Evolutionary conservation across 257 asterid genomes (phyloP).

Genomic region (Verbascum thapsus): DNA sequence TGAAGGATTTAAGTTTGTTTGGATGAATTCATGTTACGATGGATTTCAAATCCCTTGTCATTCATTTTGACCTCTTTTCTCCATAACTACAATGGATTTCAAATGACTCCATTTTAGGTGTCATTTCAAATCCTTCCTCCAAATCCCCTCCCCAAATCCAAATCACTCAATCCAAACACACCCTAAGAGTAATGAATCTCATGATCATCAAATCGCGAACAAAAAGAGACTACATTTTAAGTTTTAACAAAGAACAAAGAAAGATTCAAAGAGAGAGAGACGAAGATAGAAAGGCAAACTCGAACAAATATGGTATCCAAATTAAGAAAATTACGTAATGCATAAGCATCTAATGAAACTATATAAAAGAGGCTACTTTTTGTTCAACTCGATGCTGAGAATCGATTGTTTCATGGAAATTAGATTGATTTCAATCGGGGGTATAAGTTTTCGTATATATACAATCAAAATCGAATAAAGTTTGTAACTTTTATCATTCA

Average conservation of each 20-base stretch:
- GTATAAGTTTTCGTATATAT: no score
- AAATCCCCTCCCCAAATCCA: no score
- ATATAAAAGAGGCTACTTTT: neutral
- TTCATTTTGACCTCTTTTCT: no score
- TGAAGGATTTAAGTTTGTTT: no score
- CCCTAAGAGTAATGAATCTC: slow-evolving; percentile 19
- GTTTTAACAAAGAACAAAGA: no score
- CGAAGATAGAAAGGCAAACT: neutral
- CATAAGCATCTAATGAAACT: slow-evolving; percentile 19
- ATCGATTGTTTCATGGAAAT: slow-evolving; percentile 14
- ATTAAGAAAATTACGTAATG: slow-evolving; percentile 4
- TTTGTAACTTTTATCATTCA: neutral
- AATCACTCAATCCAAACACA: no score
- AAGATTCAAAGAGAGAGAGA: slow-evolving; percentile 1
- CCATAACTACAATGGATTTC: no score
- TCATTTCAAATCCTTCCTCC: no score
- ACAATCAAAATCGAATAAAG: slow-evolving; percentile 7
- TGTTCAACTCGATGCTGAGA: slow-evolving; percentile 4
- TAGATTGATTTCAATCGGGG: slow-evolving; percentile 26
- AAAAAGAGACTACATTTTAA: neutral
- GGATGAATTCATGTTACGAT: no score
- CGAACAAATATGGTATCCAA: slow-evolving; percentile 10
- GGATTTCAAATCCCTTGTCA: no score
- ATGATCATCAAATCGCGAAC: slow-evolving; percentile 1
- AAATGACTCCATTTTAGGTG: no score